Base-by-base conservation (phyloP, 208 protist species). In the Trypanosoma cruzi region DNA sequence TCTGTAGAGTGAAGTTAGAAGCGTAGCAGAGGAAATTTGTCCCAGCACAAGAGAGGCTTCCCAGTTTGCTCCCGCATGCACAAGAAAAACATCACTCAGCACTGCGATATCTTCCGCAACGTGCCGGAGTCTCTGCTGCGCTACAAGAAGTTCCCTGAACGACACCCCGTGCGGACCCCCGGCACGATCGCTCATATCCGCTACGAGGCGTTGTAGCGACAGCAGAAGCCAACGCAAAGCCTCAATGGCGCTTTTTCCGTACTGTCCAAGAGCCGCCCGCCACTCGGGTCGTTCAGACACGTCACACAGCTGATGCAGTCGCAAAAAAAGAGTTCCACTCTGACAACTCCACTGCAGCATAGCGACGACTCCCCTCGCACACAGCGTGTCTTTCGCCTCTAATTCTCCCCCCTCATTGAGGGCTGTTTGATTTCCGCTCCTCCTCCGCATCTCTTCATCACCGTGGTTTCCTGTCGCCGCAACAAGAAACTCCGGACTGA, bases 301-400 rank as follows among this genome's bases (percentile, higher is more conserved):
- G 0, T 64, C 74, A 71, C 84, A 90, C 11, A 95, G 79, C 7
- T 75, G 71, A 8, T 73, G 58, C 24, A 95, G 73, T 8, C 86
- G 82, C 48, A 87, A 68, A 24, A 93, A 80, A 22, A 93, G 70
- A 64, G 90, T 95, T 6, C 90, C 90, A 42, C 68, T 78, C 16
- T 76, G 58, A 58, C 90, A 95, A 71, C 81, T 82, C 82, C 81
- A 88, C 61, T 81, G 71, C 32, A 95, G 76, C 55, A 95, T 50
- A 0, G 86, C 44, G 8, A 85, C 49, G 13, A 80, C 52, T 18
- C 68, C 73, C 31, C 81, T 74, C 14, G 48, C 49, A 42, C 65
- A 86, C 5, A 48, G 48, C 3, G 34, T 2, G 37, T 58, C 40
- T 31, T 22, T 26, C 5, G 52, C 36, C 16, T 60, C 29, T 31